A percentile compares a stretch with the other conserved stretches of the same genome.
These are phyloP conservation scores for Penicillium angulare DNA, from an alignment of 495 filamentous ascomycete species.

Conservation along the genomic window DNA sequence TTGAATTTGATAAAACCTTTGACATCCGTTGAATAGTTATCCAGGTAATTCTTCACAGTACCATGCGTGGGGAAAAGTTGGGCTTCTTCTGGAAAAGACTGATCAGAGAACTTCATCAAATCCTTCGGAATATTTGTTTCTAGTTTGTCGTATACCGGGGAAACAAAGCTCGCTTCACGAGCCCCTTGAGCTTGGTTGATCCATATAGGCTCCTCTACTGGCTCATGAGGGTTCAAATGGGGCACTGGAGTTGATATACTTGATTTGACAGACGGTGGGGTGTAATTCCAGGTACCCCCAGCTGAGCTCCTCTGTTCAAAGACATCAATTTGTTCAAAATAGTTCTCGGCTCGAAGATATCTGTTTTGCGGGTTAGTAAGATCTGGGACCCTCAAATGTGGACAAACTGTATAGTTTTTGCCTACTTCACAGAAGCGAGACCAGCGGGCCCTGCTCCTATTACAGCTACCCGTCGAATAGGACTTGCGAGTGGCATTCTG, in stretches of 20 bases:
- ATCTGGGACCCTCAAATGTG: neutral
- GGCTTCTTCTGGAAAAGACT: constrained; percentile 56
- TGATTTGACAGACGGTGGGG: constrained; percentile 27
- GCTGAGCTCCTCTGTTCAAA: constrained; percentile 75
- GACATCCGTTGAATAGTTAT: constrained; percentile 67
- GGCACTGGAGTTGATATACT: constrained; percentile 32
- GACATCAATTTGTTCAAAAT: constrained; percentile 68
- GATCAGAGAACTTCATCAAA: constrained; percentile 79
- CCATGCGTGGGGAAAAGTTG: constrained; percentile 73
- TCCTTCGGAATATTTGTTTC: constrained; percentile 85
- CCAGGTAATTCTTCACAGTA: constrained; percentile 68
- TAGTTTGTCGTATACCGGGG: constrained; percentile 76
- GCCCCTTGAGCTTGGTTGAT: constrained; percentile 17
- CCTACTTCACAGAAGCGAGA: constrained; percentile 43
- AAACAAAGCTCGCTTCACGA: constrained; percentile 49
- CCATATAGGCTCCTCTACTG: constrained; percentile 45
- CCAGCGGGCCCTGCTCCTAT: constrained; percentile 49
- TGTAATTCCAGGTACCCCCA: constrained; percentile 83
- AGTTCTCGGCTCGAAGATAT: constrained; percentile 70
- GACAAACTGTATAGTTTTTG: neutral
- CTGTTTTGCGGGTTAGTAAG: constrained; percentile 34
- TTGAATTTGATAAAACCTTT: constrained; percentile 53
- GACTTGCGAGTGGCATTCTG: constrained; percentile 22
- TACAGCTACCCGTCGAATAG: constrained; percentile 38
- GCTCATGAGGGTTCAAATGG: constrained; percentile 42